Percentiles rank a stretch among this genome's conserved stretches.
Evolutionary conservation across 108 stramenopile species (phyloP).

Genomic region (Fragilaria radians): DNA sequence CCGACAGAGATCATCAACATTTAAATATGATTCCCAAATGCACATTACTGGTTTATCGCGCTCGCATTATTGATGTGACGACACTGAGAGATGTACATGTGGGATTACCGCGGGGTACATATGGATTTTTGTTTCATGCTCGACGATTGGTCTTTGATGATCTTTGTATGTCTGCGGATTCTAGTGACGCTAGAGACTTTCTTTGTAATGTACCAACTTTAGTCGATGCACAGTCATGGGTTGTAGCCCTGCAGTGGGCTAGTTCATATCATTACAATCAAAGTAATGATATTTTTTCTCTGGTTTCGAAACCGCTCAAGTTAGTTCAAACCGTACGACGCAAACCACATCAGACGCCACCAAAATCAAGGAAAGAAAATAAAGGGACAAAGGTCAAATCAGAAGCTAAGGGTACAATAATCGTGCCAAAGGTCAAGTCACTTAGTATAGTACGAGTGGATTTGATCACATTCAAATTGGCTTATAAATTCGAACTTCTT

Average conservation of each 20-base stretch:
- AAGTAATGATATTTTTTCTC: background rate
- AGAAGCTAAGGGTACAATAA: slow-evolving; percentile 31
- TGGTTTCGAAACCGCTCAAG: background rate
- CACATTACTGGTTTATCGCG: slow-evolving; percentile 41
- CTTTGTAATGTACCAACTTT: slow-evolving; percentile 74
- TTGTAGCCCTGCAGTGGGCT: slow-evolving; percentile 79
- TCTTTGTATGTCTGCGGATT: slow-evolving; percentile 2
- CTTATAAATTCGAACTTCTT: slow-evolving; percentile 52
- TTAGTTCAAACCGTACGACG: background rate
- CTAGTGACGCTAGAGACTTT: slow-evolving; percentile 49
- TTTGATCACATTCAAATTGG: slow-evolving; percentile 33
- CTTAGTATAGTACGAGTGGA: slow-evolving; percentile 15
- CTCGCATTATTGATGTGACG: slow-evolving; percentile 74
- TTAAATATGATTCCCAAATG: slow-evolving; percentile 41
- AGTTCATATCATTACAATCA: background rate
- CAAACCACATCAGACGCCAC: background rate
- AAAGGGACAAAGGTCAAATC: background rate
- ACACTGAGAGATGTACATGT: slow-evolving; percentile 78
- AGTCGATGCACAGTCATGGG: slow-evolving; percentile 79
- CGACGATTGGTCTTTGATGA: slow-evolving; percentile 16
- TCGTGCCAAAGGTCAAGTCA: slow-evolving; percentile 33
- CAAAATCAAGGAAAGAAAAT: background rate
- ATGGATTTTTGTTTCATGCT: slow-evolving; percentile 79
- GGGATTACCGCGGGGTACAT: slow-evolving; percentile 59
- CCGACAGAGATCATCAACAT: slow-evolving; percentile 21